phyloP scores from a whole-genome alignment of 31 red algal genomes.

The Odonthalia washingtoniensis region DNA sequence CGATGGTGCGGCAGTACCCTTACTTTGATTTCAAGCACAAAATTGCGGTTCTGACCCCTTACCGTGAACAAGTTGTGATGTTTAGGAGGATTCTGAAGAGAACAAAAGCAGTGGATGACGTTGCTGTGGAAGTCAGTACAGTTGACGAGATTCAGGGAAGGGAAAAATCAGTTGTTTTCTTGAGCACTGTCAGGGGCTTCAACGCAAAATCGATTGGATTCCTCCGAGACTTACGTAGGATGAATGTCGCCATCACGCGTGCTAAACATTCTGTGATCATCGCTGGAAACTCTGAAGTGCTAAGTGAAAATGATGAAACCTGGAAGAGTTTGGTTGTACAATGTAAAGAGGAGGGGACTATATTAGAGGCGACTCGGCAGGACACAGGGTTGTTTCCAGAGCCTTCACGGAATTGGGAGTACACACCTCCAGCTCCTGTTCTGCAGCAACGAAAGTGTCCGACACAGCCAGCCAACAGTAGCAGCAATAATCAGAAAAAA shows the following conservation, averaged over 20 bases:
- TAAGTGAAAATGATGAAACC: conserved; percentile 3
- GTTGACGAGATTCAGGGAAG: conserved; percentile 92
- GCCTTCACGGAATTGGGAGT: too few species aligned
- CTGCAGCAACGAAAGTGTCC: too few species aligned
- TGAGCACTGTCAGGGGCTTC: conserved; percentile 81
- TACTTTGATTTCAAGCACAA: conserved; percentile 46
- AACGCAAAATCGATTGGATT: conserved; percentile 79
- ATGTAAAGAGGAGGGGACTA: not conserved
- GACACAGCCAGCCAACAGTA: too few species aligned
- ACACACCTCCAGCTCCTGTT: too few species aligned
- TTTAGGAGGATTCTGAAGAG: conserved; percentile 48
- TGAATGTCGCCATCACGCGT: conserved; percentile 91
- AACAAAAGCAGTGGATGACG: not conserved
- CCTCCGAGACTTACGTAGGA: conserved; percentile 71
- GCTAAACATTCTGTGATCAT: conserved; percentile 81
- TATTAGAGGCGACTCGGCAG: too few species aligned
- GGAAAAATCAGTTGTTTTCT: conserved; percentile 83
- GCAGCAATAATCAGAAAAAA: too few species aligned
- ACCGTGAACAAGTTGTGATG: conserved; percentile 69
- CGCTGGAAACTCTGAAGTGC: conserved; percentile 57
- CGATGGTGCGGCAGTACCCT: conserved; percentile 50
- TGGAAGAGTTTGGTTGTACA: not conserved
- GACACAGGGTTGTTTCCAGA: too few species aligned
- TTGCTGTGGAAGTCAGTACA: conserved; percentile 80
- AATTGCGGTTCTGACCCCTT: conserved; percentile 86